Base-by-base conservation (phyloP, 805 yeast genomes). In the Phaffomyces antillensis region DNA sequence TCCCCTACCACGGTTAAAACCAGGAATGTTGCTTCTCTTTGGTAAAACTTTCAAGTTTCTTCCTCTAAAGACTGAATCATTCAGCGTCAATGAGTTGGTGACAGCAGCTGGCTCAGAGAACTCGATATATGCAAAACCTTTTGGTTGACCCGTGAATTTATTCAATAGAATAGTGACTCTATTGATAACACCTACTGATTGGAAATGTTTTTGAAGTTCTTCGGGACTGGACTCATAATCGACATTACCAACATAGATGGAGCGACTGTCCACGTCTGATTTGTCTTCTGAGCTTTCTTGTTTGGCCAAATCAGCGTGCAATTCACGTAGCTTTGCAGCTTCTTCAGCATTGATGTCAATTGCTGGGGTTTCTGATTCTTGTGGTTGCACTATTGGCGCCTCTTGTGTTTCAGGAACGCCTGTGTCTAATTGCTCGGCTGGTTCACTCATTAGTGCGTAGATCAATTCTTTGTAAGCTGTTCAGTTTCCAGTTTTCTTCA, bases 81-180 rank as follows among this genome's bases (percentile, higher is more conserved):
- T 79, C 49, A 83, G 67, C 15, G 72, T 67, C 36, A 86, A 69
- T 2, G 95, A 95, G 48, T 74, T 71, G 17, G 75, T 68, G 7
- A 86, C 89, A 12, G 74, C 70, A n/a, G 72, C 71, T 12, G 77
- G 74, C 56, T 76, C 84, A n/a, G 80, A 75, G 58, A 86, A 88
- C 61, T 88, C 96, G 50, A 88, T 73, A 62, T 86, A 88, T 2
- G 96, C 96, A 65, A 74, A 86, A 1, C 96, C 96, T 63, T 83
- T 83, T 37, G 96, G 93, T 50, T 76, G 82, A 7, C 95, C 95
- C 0, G 93, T 80, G 54, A 67, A 64, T 62, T 81, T 83, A 65
- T 87, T 86, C 45, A 76, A 70, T 61, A 83, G 65, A 39, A 88
- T 86, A 4, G 93, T 86, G 31, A 87, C 88, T 54, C 96, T 74